Percentiles rank a stretch among this genome's conserved stretches.
phyloP scores from a whole-genome alignment of 2,329 filamentous ascomycete species.

The Lachnellula hyalina region DNA sequence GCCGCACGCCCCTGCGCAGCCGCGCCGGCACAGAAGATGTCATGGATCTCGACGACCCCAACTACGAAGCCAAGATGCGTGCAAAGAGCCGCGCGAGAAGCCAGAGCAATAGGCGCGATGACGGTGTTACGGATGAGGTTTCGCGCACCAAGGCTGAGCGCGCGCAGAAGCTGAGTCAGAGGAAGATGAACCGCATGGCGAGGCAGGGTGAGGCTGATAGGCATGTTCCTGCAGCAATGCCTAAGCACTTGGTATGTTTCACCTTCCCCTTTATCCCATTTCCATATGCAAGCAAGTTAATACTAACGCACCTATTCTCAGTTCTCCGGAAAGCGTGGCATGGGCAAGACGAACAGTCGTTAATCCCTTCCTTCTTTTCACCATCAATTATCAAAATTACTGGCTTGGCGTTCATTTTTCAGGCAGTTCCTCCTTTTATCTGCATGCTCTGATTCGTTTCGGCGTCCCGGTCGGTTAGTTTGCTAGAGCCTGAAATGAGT shows the following conservation, averaged over 20 bases:
- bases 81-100: conserved; percentile 68
- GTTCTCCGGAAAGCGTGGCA: conserved; percentile 87
- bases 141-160: conserved; percentile 76
- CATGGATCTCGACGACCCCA: conserved; percentile 67
- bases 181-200: conserved; percentile 98
- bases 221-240: conserved; percentile 72
- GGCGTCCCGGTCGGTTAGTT: not conserved
- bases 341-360: conserved; percentile 78
- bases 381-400: not conserved
- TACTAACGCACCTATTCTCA: conserved; percentile 39
- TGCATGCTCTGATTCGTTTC: not conserved
- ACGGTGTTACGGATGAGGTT: conserved; percentile 66
- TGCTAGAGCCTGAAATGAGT: not conserved
- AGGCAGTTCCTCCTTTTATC: not conserved
- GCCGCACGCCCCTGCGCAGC: conserved; percentile 62
- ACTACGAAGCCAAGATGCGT: conserved; percentile 54
- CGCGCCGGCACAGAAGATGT: conserved; percentile 58
- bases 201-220: conserved; percentile 95
- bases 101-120: conserved; percentile 66
- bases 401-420: not conserved
- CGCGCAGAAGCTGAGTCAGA: conserved; percentile 84
- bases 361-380: conserved; percentile 35
- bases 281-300: not conserved
- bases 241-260: conserved; percentile 81
- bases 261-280: not conserved